These are phyloP conservation scores for Eimeria nieschulzi DNA, from an alignment of 169 alveolate species.

Conservation along the genomic window DNA sequence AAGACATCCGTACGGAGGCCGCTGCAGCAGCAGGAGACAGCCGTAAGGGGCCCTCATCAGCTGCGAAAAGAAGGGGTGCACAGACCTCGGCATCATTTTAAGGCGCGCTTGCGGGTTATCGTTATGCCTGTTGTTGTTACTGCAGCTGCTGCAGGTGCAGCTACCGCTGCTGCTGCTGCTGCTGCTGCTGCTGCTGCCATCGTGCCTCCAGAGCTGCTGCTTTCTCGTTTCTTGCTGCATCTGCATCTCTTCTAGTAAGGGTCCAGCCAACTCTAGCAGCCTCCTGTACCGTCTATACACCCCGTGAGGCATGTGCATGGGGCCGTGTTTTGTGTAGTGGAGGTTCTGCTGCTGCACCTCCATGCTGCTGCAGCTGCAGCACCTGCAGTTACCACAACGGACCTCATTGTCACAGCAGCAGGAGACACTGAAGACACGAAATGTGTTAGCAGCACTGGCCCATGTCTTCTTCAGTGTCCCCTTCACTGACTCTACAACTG, in stretches of 20 bases:
- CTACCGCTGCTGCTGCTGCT: background rate
- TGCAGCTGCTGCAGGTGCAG: too few species aligned
- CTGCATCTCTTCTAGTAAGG: background rate
- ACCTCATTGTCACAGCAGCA: background rate
- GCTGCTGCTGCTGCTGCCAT: background rate
- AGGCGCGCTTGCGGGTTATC: background rate
- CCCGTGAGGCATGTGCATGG: background rate
- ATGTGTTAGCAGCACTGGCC: background rate
- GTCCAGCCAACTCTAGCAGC: background rate
- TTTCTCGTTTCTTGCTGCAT: background rate
- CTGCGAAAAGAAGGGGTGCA: background rate
- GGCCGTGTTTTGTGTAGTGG: background rate
- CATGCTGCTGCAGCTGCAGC: background rate
- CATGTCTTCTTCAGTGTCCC: background rate
- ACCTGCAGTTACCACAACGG: background rate
- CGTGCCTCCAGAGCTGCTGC: background rate
- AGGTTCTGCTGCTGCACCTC: slow-evolving; percentile 3
- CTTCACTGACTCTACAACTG: background rate
- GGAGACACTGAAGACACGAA: background rate
- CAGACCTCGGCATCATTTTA: background rate
- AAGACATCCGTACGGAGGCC: background rate
- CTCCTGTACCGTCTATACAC: background rate
- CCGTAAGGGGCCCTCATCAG: background rate
- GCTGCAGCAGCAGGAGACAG: slow-evolving; percentile 1
- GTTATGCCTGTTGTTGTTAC: background rate